Evolutionary conservation across 208 protist species (phyloP), one percentile per base, ranked within the genome.

Genomic region (Chromosphaera perkinsii): DNA sequence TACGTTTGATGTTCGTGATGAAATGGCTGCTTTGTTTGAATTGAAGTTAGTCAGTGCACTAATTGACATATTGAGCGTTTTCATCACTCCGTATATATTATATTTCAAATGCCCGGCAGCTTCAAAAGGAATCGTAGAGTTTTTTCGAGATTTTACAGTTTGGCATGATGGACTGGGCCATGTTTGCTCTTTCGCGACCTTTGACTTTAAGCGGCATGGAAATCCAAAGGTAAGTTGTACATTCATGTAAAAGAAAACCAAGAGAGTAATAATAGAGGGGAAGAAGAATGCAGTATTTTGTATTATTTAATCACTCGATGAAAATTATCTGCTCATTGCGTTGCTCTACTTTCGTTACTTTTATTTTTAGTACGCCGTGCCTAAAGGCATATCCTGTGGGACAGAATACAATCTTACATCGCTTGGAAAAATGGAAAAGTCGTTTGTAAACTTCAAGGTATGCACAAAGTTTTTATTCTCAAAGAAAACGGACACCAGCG

Each of bases 391-490:
- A 56, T 0, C 17, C 20, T 12, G 14, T 17, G 12, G 20, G n/a
- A 56, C n/a, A 14, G 0, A 14, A 17, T 56, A 26, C 12, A 29
- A 43, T 9, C 24, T 17, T 26, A 62, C 66, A 5, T 3, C 7
- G 17, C 39, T 52, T 2, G 66, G 66, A 7, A 71, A 71, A 32
- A 71, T 71, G 66, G 66, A 71, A 51, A 71, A 71, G 31, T 71
- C 66, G 5, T 71, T 71, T 54, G 14, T 71, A 10, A 62, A 43
- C 27, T 71, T 71, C n/a, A n/a, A n/a, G n/a, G n/a, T n/a, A n/a
- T n/a, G n/a, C n/a, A n/a, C n/a, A n/a, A n/a, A n/a, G n/a, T n/a
- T n/a, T n/a, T n/a, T n/a, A n/a, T n/a, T n/a, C n/a, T n/a, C n/a
- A n/a, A n/a, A n/a, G n/a, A n/a, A n/a, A n/a, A n/a, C n/a, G n/a